These are phyloP conservation scores for Saccharomycopsis sp. DNA, from an alignment of 805 yeast species.

Conservation along the genomic window DNA sequence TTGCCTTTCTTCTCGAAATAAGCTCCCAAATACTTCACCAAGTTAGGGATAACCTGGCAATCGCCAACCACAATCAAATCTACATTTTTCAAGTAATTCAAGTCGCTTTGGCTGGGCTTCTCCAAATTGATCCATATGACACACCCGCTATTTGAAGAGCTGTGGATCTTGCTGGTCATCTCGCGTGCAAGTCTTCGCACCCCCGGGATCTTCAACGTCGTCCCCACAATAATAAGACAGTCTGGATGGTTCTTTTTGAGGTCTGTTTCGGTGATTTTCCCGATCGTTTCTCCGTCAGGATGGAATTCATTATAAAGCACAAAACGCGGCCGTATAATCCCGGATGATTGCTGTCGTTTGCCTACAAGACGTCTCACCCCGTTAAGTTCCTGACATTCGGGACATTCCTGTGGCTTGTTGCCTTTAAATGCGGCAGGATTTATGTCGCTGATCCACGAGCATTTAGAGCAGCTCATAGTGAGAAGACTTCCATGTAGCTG, in stretches of 20 bases:
- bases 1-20: background rate
- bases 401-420: slow-evolving; percentile 40
- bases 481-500: slow-evolving; percentile 84
- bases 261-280: slow-evolving; percentile 65
- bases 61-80: slow-evolving; percentile 60
- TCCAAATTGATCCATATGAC: slow-evolving; percentile 59
- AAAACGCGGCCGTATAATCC: slow-evolving; percentile 57
- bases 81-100: slow-evolving; percentile 44
- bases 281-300: slow-evolving; percentile 86
- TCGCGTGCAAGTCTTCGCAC: slow-evolving; percentile 57
- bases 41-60: slow-evolving; percentile 47
- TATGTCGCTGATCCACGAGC: slow-evolving; percentile 51
- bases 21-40: background rate
- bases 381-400: slow-evolving; percentile 57
- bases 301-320: slow-evolving; percentile 70
- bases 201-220: slow-evolving; percentile 77
- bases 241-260: slow-evolving; percentile 56
- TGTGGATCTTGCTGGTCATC: slow-evolving; percentile 49
- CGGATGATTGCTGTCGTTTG: slow-evolving; percentile 56
- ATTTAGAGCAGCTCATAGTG: slow-evolving; percentile 69
- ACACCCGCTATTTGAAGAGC: slow-evolving; percentile 42
- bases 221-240: slow-evolving; percentile 75
- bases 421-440: slow-evolving; percentile 44
- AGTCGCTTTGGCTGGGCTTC: slow-evolving; percentile 43
- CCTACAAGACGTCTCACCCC: slow-evolving; percentile 52